phyloP scores from a whole-genome alignment of 192 early-diverging fungal species.

The Backusella mclennaniae region DNA sequence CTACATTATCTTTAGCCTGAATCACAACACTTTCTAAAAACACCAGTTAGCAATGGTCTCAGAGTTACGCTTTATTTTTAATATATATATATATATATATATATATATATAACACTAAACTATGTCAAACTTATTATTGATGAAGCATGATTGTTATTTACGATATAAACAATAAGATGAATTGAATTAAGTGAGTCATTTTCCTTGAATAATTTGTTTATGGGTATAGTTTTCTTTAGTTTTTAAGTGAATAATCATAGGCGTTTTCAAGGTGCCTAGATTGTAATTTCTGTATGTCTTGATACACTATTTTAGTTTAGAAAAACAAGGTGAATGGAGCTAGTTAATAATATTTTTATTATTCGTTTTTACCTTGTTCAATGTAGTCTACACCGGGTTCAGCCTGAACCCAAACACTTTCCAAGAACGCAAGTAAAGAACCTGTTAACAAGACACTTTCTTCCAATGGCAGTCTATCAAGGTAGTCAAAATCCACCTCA shows the following conservation, averaged over 20 bases:
- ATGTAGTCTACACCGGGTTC: neutral
- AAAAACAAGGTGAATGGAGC: neutral
- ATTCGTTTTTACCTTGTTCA: neutral
- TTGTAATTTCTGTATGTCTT: slow-evolving; percentile 5
- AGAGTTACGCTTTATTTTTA: no score
- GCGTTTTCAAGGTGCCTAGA: slow-evolving; percentile 10
- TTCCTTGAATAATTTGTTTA: no score
- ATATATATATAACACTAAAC: no score
- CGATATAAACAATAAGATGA: no score
- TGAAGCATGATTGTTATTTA: no score
- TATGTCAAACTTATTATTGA: no score
- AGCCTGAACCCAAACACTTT: slow-evolving; percentile 10
- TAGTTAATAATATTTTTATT: neutral
- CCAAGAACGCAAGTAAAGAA: neutral
- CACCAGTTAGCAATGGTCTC: no score
- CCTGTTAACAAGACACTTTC: neutral
- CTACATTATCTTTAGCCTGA: no score
- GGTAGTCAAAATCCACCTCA: neutral
- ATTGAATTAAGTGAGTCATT: no score
- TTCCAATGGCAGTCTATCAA: slow-evolving; percentile 4
- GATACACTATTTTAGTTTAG: neutral
- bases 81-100: no score
- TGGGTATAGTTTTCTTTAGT: neutral
- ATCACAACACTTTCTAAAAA: no score
- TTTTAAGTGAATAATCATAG: neutral